These are phyloP conservation scores for Leishmania braziliensis DNA, from an alignment of 208 protist genomes.

Conservation along the genomic window DNA sequence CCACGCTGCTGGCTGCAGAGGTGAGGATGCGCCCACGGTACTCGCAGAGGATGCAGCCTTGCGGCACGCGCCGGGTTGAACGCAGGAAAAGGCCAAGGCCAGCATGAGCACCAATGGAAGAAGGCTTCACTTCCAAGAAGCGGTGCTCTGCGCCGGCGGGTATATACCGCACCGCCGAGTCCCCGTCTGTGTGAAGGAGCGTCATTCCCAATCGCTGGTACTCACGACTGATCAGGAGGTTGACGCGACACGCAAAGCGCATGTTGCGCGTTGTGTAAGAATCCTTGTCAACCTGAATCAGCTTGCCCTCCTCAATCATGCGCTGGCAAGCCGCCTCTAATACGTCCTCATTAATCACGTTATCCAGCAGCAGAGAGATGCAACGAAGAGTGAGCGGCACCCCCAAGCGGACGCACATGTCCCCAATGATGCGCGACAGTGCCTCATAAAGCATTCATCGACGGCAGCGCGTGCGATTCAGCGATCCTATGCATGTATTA, in stretches of 20 bases:
- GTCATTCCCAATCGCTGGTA: conserved; percentile 87
- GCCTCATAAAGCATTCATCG: conserved; percentile 80
- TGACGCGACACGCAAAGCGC: conserved; percentile 33
- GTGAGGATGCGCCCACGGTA: conserved; percentile 63
- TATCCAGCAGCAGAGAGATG: conserved; percentile 53
- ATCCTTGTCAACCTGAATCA: conserved; percentile 56
- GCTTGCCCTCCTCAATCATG: conserved; percentile 66
- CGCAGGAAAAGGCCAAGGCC: conserved; percentile 86
- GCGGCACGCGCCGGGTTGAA: conserved; percentile 52
- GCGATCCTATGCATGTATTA: background rate
- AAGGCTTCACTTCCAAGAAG: conserved; percentile 78
- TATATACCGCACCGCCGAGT: conserved; percentile 66
- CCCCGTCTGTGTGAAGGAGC: conserved; percentile 45
- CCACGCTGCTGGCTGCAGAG: conserved; percentile 23
- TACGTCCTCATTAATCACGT: conserved; percentile 59
- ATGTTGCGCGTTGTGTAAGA: conserved; percentile 62
- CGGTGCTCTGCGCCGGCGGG: conserved; percentile 67
- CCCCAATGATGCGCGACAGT: conserved; percentile 58
- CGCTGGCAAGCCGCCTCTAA: conserved; percentile 55
- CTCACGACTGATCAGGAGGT: conserved; percentile 72
- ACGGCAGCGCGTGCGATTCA: conserved; percentile 2
- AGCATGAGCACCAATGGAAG: conserved; percentile 53
- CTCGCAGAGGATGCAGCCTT: conserved; percentile 83
- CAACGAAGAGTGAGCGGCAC: conserved; percentile 53
- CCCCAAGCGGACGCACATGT: conserved; percentile 68